Base-by-base conservation (phyloP, 2,329 filamentous ascomycete genomes). In the Proliferodiscus dingleyae region DNA sequence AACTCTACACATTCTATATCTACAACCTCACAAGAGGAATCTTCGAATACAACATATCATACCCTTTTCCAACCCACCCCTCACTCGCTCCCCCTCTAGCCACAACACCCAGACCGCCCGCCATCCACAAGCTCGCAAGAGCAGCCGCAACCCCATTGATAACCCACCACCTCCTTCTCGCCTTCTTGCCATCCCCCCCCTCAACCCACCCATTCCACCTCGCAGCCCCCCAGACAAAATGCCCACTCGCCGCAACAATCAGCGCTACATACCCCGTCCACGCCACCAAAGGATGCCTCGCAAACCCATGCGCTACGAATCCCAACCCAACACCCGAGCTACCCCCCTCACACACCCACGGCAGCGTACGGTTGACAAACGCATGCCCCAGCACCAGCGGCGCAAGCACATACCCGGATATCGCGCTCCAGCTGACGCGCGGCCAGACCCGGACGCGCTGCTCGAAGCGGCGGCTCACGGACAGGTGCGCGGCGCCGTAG, bases 301-400 rank as follows among this genome's bases (percentile, higher is more conserved):
- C 81, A 61, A 96, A 93, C 2, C 87, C 88, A 66, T 97, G 90
- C 10, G 83, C 80, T 6, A 96, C 83, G 64, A 87, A 97, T 10
- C 80, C 83, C 10, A 97, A 71, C 0, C 87, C 87, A 32, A 96
- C 83, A 43, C 91, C 84, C n/a, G 87, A 87, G 59, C 83, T 89
- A 48, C 90, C 89, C 5, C 90, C 90, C 43, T 94, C 87, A 36
- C 89, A 77, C 22, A 79, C 71, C 26, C 90, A 66, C 2, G 93
- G 91, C 21, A 94, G 71, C 2, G 80, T 67, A 26, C 91, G 80
- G 64, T 94, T 95, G 47, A 89, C 73, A 51, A 82, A 77, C 2
- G 84, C 76, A 65, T 97, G 91, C 5, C 80, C 80, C 1, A 75
- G 71, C 21, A 91, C 73, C 16, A 91, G 68, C 0, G 77, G 75